Base-by-base conservation (phyloP, 306 rosid species). In the Ochetophila trinervis region DNA sequence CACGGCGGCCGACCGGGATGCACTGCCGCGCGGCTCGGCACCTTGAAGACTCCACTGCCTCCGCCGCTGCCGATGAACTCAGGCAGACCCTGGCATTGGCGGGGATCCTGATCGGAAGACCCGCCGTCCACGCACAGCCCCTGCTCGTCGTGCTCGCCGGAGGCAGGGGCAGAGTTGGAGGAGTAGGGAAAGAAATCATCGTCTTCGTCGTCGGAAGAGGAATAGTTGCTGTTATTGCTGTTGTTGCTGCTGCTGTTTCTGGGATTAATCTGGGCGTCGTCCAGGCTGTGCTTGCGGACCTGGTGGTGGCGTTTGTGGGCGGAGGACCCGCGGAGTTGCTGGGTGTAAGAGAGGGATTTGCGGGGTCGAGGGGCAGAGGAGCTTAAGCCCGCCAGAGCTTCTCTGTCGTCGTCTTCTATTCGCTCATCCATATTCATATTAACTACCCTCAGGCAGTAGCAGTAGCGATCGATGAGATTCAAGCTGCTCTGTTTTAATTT, bases 1-100 rank as follows among this genome's bases (percentile, higher is more conserved):
- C 97, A 93, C 0, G 99, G 85, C 0, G 99, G 96, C 5, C 99
- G 81, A 0, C 85, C 87, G 0, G 94, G 97, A 75, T 93, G 99
- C 62, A 93, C 97, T 0, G 97, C 69, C 0, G 95, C 90, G 0
- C 99, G 88, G 6, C 60, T 71, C 14, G 97, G 99, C 50, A 77
- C 78, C 84, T 72, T 86, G 75, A 94, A 94, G 15, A 83, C 68
- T 21, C 90, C 95, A 2, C 55, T 6, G 10, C 71, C 83, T 4
- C 98, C 98, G 0, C 97, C 95, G 8, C 69, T 74, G 19, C 87
- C 91, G 4, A 94, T 80, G 65, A 90, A 88, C 74, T 94, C 99
- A 18, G 91, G 86, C 83, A 94, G 44, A 1, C 86, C 62, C 60
- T 79, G 90, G 62, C 47, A 30, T 4, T 76, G 82, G 17, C 49